These are phyloP conservation scores for Crithidia brevicula DNA, from an alignment of 208 protist species.

Conservation along the genomic window DNA sequence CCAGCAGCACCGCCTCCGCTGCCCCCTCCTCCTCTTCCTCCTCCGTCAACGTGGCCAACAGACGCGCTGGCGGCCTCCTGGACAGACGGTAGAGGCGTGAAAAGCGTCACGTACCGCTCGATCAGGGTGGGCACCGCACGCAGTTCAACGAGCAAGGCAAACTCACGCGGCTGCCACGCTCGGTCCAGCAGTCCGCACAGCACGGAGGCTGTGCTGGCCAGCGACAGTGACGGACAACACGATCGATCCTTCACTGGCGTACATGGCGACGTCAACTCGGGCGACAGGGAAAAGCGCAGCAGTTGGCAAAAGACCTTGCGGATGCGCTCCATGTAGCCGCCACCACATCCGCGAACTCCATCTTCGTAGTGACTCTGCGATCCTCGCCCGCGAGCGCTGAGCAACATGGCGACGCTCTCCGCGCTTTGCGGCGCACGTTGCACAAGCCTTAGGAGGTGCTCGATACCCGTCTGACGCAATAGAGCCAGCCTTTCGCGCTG, in stretches of 20 bases:
- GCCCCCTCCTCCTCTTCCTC: no score
- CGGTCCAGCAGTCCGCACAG: conserved; percentile 68
- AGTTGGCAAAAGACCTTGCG: conserved; percentile 24
- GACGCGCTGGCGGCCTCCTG: not conserved
- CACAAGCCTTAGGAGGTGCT: conserved; percentile 28
- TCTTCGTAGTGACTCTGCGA: conserved; percentile 36
- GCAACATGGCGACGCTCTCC: conserved; percentile 39
- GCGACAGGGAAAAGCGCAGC: conserved; percentile 9
- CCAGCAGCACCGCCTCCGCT: not conserved
- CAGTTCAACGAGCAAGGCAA: conserved; percentile 56
- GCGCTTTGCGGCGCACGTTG: conserved; percentile 35
- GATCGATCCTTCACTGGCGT: no score
- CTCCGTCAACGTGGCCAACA: not conserved
- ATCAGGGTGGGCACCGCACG: conserved; percentile 55
- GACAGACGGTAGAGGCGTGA: conserved; percentile 12
- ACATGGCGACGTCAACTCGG: not conserved
- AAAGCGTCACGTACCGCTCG: conserved; percentile 59
- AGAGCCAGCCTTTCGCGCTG: conserved; percentile 41
- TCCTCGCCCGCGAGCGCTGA: conserved; percentile 34
- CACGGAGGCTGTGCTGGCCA: conserved; percentile 32
- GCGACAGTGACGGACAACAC: not conserved
- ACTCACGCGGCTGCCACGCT: conserved; percentile 64
- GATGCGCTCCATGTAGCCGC: conserved; percentile 11
- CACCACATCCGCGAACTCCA: conserved; percentile 24
- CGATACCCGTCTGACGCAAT: conserved; percentile 42